Evolutionary conservation across 148 eudicot species (phyloP).

Genomic region (Dysphania ambrosioides): DNA sequence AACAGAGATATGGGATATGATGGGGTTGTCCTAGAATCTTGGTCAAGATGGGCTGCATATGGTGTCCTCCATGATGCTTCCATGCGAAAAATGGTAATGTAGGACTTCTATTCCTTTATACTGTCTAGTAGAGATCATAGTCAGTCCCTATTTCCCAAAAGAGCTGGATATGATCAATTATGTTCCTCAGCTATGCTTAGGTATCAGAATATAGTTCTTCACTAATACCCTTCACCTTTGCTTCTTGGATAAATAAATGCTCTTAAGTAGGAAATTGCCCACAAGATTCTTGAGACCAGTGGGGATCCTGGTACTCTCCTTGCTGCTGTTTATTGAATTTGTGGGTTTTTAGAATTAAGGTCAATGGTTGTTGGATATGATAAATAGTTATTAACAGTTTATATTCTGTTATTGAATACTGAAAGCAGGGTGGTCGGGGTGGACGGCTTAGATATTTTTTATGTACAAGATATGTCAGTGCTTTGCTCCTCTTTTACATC

Average conservation of each 20-base stretch:
- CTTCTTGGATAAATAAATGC: not conserved
- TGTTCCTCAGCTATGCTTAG: not conserved
- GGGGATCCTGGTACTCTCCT: not conserved
- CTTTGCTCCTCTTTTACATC: not conserved
- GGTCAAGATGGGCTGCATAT: constrained; percentile 97
- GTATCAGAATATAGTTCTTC: not conserved
- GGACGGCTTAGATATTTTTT: not conserved
- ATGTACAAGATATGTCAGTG: not conserved
- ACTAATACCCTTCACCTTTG: not conserved
- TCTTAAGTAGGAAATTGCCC: not conserved
- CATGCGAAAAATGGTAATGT: constrained; percentile 61
- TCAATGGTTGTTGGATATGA: not conserved
- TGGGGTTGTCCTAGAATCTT: constrained; percentile 93
- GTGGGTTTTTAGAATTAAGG: not conserved
- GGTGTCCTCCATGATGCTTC: constrained; percentile 71
- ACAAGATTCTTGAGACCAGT: constrained; percentile 1
- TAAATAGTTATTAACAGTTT: not conserved
- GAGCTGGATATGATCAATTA: constrained; percentile 1
- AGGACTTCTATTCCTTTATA: not conserved
- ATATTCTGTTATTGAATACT: not conserved
- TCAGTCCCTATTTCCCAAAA: not conserved
- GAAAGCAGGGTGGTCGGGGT: not conserved
- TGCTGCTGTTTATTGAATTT: not conserved
- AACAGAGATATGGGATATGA: constrained; percentile 91
- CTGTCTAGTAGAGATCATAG: not conserved